A percentile compares a stretch with the other conserved stretches of the same genome.
Evolutionary conservation across 2,329 filamentous ascomycete genomes (phyloP).

Genomic region (Paecilomyces dactylethromorphus): DNA sequence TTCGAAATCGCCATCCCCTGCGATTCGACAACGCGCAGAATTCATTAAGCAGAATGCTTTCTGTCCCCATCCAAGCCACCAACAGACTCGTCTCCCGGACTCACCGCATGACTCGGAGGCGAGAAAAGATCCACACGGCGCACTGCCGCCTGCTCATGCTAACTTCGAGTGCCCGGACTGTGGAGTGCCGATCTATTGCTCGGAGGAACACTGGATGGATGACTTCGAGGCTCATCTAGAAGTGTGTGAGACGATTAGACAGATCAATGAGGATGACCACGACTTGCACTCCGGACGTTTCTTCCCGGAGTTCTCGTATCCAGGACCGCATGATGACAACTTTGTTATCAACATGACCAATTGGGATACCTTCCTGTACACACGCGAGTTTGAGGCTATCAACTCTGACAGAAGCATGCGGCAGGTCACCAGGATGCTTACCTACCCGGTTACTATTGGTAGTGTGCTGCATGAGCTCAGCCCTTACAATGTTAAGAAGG

Average conservation of each 20-base stretch:
- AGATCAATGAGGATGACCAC: constrained; percentile 98
- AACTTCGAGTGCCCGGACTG: constrained; percentile 95
- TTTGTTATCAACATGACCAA: constrained; percentile 95
- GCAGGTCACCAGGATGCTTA: constrained; percentile 86
- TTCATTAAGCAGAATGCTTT: constrained; percentile 91
- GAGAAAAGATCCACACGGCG: constrained; percentile 40
- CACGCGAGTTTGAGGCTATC: constrained; percentile 81
- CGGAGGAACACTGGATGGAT: constrained; percentile 89
- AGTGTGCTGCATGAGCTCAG: constrained; percentile 92
- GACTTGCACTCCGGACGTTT: constrained; percentile 83
- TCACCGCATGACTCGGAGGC: constrained; percentile 60
- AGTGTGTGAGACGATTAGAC: constrained; percentile 81
- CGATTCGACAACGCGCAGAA: constrained; percentile 78
- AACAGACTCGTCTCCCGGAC: constrained; percentile 62
- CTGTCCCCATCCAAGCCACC: constrained; percentile 86
- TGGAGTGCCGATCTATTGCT: constrained; percentile 88
- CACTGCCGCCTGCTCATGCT: constrained; percentile 69
- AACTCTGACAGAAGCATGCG: constrained; percentile 86
- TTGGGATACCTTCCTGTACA: constrained; percentile 96
- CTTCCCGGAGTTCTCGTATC: constrained; percentile 92
- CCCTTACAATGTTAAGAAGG: constrained; percentile 74
- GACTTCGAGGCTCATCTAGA: constrained; percentile 91
- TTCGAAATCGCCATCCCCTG: constrained; percentile 77
- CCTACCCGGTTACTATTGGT: constrained; percentile 86
- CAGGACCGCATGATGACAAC: constrained; percentile 83